Conservation (phyloP, 352 stramenopile species). For the Pythium plurisporium region DNA sequence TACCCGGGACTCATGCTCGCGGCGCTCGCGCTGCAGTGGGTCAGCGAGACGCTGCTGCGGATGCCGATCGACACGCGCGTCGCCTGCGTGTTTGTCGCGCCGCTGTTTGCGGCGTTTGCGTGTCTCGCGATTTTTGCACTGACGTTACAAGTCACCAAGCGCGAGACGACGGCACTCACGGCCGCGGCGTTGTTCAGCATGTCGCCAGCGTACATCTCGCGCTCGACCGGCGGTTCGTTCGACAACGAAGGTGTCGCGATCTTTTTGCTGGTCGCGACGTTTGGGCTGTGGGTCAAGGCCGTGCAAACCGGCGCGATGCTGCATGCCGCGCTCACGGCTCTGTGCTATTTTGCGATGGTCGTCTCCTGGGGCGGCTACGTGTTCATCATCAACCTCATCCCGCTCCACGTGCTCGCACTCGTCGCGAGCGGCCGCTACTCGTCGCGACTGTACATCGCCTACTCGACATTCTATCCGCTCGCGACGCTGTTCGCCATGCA, state of each 20-base stretch:
- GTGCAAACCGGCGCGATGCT: constrained; percentile 82
- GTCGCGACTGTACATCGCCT: constrained; percentile 93
- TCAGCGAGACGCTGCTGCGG: constrained; percentile 53
- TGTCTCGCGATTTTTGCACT: constrained; percentile 86
- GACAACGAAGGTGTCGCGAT: constrained; percentile 99
- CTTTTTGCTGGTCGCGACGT: constrained; percentile 96
- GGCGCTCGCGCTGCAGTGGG: constrained; percentile 38
- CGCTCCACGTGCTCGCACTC: constrained; percentile 91
- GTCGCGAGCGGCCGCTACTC: constrained; percentile 90
- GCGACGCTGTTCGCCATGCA: constrained; percentile 95
- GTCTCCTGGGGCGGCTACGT: constrained; percentile 98
- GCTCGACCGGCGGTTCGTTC: constrained; percentile 96
- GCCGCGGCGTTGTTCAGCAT: constrained; percentile 91
- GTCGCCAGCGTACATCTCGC: constrained; percentile 96
- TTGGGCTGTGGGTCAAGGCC: constrained; percentile 94
- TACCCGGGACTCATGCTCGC: constrained; percentile 90
- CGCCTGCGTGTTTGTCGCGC: constrained; percentile 89
- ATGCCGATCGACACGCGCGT: constrained; percentile 78
- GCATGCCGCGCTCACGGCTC: constrained; percentile 41
- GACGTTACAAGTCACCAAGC: constrained; percentile 73
- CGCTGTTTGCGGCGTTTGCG: constrained; percentile 83
- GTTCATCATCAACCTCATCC: constrained; percentile 99
- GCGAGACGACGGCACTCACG: constrained; percentile 68
- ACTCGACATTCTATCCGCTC: constrained; percentile 97
- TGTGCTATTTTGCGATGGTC: constrained; percentile 97